Percentiles rank a stretch among this genome's conserved stretches.
These are phyloP conservation scores for Syzygium jambos DNA, from an alignment of 345 rosid genomes.

Conservation along the genomic window DNA sequence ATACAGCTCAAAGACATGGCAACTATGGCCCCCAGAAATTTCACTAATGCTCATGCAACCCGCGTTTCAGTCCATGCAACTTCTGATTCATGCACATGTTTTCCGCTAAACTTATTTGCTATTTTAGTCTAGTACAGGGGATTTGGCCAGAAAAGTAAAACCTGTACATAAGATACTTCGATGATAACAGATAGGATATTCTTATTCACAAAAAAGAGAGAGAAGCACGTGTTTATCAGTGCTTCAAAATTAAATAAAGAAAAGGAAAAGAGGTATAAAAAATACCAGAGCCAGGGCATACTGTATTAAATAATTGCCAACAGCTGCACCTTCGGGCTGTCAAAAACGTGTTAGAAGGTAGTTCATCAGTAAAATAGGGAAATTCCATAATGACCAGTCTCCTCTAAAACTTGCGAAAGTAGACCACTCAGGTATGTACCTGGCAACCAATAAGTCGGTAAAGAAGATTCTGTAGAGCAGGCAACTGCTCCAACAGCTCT, in stretches of 20 bases:
- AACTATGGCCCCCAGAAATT: not conserved
- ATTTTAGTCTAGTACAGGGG: not conserved
- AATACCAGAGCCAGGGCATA: slow-evolving; percentile 93
- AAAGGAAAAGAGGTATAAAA: not conserved
- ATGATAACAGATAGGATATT: not conserved
- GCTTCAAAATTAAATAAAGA: not conserved
- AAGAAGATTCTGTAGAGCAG: slow-evolving; percentile 81
- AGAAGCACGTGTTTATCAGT: not conserved
- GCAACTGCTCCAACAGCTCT: slow-evolving; percentile 83
- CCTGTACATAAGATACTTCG: not conserved
- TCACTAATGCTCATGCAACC: not conserved
- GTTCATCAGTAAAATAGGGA: not conserved
- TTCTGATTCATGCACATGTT: not conserved
- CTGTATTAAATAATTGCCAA: slow-evolving; percentile 77
- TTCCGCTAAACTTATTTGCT: not conserved
- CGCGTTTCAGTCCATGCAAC: not conserved
- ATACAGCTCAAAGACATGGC: not conserved
- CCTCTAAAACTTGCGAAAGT: not conserved
- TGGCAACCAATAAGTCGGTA: slow-evolving; percentile 92
- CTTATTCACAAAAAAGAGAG: not conserved
- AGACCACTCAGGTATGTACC: slow-evolving; percentile 30
- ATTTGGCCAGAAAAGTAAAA: not conserved
- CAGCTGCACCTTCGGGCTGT: slow-evolving; percentile 99
- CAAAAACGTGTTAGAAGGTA: slow-evolving; percentile 2
- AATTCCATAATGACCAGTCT: not conserved